Conservation (phyloP, 2,329 filamentous ascomycete species). For the Bipolaris victoriae region DNA sequence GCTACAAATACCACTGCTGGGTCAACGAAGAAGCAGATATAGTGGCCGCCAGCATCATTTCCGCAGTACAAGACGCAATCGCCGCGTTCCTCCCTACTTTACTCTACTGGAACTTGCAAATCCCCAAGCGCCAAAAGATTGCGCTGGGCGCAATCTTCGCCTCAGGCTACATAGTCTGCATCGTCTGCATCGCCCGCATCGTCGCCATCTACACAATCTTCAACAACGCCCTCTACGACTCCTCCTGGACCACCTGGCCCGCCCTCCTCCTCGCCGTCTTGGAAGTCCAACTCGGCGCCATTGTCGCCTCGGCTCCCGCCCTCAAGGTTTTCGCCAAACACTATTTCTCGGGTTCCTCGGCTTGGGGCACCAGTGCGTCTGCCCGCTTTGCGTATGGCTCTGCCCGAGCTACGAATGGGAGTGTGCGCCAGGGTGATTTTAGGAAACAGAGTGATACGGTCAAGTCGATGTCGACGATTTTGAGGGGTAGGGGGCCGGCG, state of each 20-base stretch:
- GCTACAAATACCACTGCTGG: conserved; percentile 21
- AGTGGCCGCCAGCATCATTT: conserved; percentile 19
- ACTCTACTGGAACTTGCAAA: conserved; percentile 30
- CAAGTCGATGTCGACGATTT: not conserved
- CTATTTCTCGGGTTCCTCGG: conserved; percentile 1
- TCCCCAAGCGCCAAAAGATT: conserved; percentile 25
- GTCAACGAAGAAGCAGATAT: conserved; percentile 26
- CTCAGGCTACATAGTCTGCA: conserved; percentile 20
- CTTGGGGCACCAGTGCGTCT: not conserved
- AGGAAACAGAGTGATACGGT: not conserved
- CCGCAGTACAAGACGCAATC: conserved; percentile 26
- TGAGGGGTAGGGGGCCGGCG: not conserved
- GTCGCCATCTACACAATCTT: conserved; percentile 20
- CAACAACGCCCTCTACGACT: conserved; percentile 23
- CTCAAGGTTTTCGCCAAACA: conserved; percentile 27
- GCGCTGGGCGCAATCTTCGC: conserved; percentile 27
- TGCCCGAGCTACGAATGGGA: not conserved
- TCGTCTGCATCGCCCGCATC: conserved; percentile 15
- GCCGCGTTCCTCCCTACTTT: conserved; percentile 23
- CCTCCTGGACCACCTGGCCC: conserved; percentile 23
- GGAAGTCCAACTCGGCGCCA: conserved; percentile 25
- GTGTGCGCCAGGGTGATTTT: not conserved
- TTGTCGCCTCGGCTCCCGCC: conserved; percentile 25
- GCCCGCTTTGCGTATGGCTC: not conserved
- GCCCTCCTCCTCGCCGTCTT: conserved; percentile 21